phyloP scores from a whole-genome alignment of 1,284 basidiomycete genomes.

The Marasmius tenuissimus region DNA sequence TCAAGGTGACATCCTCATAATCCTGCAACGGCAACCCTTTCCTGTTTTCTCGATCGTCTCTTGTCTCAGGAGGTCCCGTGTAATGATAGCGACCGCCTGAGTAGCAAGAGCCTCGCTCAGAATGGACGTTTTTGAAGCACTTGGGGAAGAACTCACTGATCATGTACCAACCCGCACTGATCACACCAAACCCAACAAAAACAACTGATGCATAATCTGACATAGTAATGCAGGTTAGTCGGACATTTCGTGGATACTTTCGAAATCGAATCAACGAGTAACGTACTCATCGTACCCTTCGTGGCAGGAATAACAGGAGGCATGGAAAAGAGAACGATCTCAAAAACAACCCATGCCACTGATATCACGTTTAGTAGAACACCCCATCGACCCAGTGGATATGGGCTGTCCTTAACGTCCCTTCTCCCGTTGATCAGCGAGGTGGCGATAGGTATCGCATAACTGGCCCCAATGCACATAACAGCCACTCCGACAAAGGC shows the following conservation, averaged over 20 bases:
- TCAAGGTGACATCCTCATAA: no score
- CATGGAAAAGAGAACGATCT: constrained; percentile 61
- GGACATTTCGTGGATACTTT: neutral
- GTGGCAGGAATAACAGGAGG: constrained; percentile 52
- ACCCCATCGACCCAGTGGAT: constrained; percentile 41
- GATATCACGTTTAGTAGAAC: constrained; percentile 39
- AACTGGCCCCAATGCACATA: constrained; percentile 54
- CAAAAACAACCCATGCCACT: constrained; percentile 49
- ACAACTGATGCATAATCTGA: constrained; percentile 64
- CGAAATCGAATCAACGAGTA: neutral
- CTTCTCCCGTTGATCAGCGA: constrained; percentile 38
- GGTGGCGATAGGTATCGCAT: constrained; percentile 51
- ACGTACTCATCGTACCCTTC: constrained; percentile 46
- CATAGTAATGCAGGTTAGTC: neutral
- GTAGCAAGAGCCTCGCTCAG: neutral
- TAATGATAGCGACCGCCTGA: neutral
- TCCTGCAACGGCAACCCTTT: no score
- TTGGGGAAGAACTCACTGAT: constrained; percentile 33
- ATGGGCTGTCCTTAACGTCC: constrained; percentile 43
- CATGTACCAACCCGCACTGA: constrained; percentile 59
- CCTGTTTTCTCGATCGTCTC: neutral
- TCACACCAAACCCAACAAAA: constrained; percentile 54
- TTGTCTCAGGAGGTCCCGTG: neutral
- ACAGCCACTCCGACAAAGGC: constrained; percentile 56
- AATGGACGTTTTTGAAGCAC: neutral